Percentiles rank a stretch among this genome's conserved stretches.
Conservation (phyloP, 1,139 yeast species). For the Hemisphaericaspora xylofermentans region DNA sequence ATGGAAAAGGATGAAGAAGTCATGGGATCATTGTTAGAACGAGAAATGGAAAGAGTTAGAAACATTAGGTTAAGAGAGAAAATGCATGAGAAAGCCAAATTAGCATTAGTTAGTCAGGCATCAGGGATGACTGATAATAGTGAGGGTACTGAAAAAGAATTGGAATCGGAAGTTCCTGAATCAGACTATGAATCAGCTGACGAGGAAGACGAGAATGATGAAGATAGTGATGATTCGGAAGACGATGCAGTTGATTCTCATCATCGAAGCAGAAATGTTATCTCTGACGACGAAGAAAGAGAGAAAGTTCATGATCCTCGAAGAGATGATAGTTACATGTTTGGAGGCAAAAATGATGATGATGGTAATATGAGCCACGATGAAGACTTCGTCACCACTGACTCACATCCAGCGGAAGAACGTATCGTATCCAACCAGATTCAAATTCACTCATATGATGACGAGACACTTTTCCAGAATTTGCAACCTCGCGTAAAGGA, state of each 20-base stretch:
- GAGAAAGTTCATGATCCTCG: constrained; percentile 14
- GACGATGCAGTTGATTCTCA: constrained; percentile 19
- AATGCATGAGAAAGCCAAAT: constrained; percentile 36
- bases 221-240: constrained; percentile 16
- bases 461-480: constrained; percentile 28
- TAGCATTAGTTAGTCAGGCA: constrained; percentile 26
- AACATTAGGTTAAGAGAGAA: constrained; percentile 53
- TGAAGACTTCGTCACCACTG: constrained; percentile 1
- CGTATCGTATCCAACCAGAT: background rate
- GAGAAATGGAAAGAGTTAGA: constrained; percentile 57
- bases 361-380: constrained; percentile 3
- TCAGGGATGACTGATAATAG: constrained; percentile 20
- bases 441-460: constrained; percentile 1
- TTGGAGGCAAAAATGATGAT: constrained; percentile 23
- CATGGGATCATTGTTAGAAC: constrained; percentile 55
- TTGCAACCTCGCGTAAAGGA: constrained; percentile 24
- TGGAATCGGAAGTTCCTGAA: constrained; percentile 18
- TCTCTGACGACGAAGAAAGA: constrained; percentile 17
- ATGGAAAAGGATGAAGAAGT: constrained; percentile 43
- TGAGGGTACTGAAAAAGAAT: constrained; percentile 22
- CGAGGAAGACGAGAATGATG: constrained; percentile 12
- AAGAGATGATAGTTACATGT: constrained; percentile 38
- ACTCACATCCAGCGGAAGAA: background rate
- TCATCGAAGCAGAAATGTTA: constrained; percentile 18
- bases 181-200: constrained; percentile 17